Evolutionary conservation across 2,329 filamentous ascomycete genomes (phyloP), one percentile per base, ranked within the genome.

Genomic region (Beauveria caledonica): DNA sequence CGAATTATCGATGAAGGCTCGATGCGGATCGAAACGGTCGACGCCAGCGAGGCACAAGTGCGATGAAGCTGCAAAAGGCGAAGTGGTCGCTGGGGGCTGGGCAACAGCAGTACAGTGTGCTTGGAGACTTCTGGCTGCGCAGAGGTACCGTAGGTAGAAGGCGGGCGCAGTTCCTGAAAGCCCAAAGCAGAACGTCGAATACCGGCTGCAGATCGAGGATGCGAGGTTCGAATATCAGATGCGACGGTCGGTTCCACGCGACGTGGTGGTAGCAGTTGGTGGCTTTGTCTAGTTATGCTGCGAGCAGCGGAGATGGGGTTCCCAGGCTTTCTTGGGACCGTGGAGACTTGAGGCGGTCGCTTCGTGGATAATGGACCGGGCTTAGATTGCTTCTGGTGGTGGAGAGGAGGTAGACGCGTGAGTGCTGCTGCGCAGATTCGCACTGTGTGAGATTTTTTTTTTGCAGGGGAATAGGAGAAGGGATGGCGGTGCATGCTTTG

Each of bases 241-340:
- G 56, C 56, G 36, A 58, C 42, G 36, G 46, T 58, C 46, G 42
- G 36, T 51, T 58, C 56, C 46, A 58, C 56, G 56, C 56, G 56
- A 58, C 46, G 46, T 58, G 56, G 56, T 36, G 56, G 56, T 51
- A 51, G 56, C 51, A 51, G 54, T 15, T 29, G 23, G 46, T 48
- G 56, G 23, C 44, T 36, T 58, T 50, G 45, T 33, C 53, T 45
- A n/a, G n/a, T n/a, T n/a, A 48, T 57, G 29, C 45, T 51, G 56
- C 56, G 56, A 58, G 23, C 46, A 58, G 56, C 56, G 46, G 56
- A 58, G 56, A 58, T 58, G 56, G 56, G 56, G 56, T 58, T 51
- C 56, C 56, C 50, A 25, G 56, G 36, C 33, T 51, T 51, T 51
- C 46, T 51, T 58, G 45, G 55, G 46, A 58, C 56, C 56, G 56